Evolutionary conservation across 768 basidiomycete species (phyloP), one percentile per base, ranked within the genome.

Genomic region (Multifurca ochricompacta): DNA sequence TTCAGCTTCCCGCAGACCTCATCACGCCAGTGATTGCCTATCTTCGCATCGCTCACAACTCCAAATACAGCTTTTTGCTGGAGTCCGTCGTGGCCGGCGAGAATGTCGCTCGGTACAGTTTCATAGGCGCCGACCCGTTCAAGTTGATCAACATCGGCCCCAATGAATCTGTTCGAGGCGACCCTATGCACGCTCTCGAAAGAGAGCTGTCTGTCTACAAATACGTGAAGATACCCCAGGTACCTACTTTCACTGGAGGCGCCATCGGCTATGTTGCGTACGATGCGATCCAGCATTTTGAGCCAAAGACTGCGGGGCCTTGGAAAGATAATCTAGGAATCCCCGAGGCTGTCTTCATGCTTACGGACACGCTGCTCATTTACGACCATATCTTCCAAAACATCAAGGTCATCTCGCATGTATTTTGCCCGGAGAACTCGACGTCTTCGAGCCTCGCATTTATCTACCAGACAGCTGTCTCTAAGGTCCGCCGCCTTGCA

Each of bases 21-120:
- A 79, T 98, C 58, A 99, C 96, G 23, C 96, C 96, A 69, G 93
- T 92, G 66, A 87, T 92, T 73, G 94, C 96, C 6, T 99, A 97
- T 69, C 81, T 99, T 44, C 83, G 91, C 53, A 78, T 98, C 58
- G 83, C 94, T 11, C 86, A 93, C 64, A 89, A 92, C 64, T 90
- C 91, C 1, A 89, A 87, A 67, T 90, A 95, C 73, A 93, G 90
- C 67, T 99, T 98, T 69, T 72, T 99, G 43, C 78, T 99, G 39
- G 96, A 99, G 69, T 93, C 91, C 42, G 87, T 98, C 40, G 76
- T 91, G 27, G 87, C 81, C 27, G 94, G 93, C 37, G 91, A 96
- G 73, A 90, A 82, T 66, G 73, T 95, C 44, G 93, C 88, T 31
- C 81, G 96, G 49, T 99, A 95, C 70, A 92, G 90, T 64, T 98